Base-by-base conservation (phyloP, 2,329 filamentous ascomycete species). In the Botrytis porri region DNA sequence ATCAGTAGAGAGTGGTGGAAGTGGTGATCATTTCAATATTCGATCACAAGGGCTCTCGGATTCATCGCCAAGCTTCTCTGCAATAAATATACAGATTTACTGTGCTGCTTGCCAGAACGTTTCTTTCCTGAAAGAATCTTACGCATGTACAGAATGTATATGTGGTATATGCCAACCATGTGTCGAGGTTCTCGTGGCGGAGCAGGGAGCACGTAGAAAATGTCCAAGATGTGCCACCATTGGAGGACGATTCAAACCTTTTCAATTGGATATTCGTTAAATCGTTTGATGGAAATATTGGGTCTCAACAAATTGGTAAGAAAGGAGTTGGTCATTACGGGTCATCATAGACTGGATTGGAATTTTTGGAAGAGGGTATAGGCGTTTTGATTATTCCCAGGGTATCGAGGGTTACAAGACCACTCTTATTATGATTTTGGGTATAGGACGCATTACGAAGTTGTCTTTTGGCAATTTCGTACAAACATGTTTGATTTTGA, bases 71-170 rank as follows among this genome's bases (percentile, higher is more conserved):
- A 91, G 87, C 79, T 92, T 92, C 83, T 89, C 88, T 29, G 90
- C 91, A 12, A 92, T 94, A 70, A 87, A 87, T 75, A 92, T 95
- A 4, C 93, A 97, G 81, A 97, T 98, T 60, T 97, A 97, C 81
- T 98, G 95, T 81, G 93, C 95, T 32, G 93, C 92, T 65, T 98
- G 95, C 80, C 90, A 93, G 76, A 89, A 91, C 54, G 86, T 94
- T 29, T 95, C 92, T 69, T 84, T 91, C 18, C 84, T 98, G 39
- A 91, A 90, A 79, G 92, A 95, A 79, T 96, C 93, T 48, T 98
- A 94, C 80, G 95, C 95, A 35, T 98, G 95, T 82, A 97, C 95
- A 1, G 95, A 98, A 82, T 98, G 96, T 82, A 97, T 98, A 76
- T 97, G 94, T 81, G 95, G 95, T 25, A 88, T 98, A 67, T 98